Percentiles rank a stretch among this genome's conserved stretches.
Conservation (phyloP, 2,329 filamentous ascomycete species). For the Aspergillus texensis region DNA sequence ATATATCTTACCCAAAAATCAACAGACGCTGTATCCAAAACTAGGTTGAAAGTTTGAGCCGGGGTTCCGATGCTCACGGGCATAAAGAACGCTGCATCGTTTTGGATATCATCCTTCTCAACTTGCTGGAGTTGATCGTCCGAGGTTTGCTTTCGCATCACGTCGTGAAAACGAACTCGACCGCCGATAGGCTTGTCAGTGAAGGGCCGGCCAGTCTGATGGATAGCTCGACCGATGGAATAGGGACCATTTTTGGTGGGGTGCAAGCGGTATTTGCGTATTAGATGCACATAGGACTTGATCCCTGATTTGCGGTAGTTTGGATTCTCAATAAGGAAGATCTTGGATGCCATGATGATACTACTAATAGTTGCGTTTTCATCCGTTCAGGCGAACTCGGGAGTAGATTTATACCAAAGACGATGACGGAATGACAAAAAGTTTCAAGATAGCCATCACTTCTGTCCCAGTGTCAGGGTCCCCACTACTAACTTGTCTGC, state of each 20-base stretch:
- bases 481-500: background rate
- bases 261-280: slow-evolving; percentile 65
- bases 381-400: background rate
- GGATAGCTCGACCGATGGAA: slow-evolving; percentile 52
- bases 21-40: slow-evolving; percentile 72
- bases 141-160: slow-evolving; percentile 53
- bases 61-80: slow-evolving; percentile 67
- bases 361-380: background rate
- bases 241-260: slow-evolving; percentile 67
- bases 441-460: background rate
- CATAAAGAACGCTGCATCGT: slow-evolving; percentile 67
- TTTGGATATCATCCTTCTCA: slow-evolving; percentile 65
- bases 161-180: slow-evolving; percentile 49
- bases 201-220: slow-evolving; percentile 53
- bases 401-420: background rate
- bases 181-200: slow-evolving; percentile 52
- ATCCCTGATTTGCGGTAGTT: slow-evolving; percentile 62
- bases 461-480: background rate
- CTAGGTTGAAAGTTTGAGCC: slow-evolving; percentile 61
- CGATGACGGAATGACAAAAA: background rate
- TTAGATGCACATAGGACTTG: slow-evolving; percentile 64
- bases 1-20: slow-evolving; percentile 64
- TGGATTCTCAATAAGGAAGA: slow-evolving; percentile 59
- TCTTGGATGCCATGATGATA: slow-evolving; percentile 44
- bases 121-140: slow-evolving; percentile 52